Evolutionary conservation across 345 rosid genomes (phyloP).

Genomic region (Pugionium dolabratum): DNA sequence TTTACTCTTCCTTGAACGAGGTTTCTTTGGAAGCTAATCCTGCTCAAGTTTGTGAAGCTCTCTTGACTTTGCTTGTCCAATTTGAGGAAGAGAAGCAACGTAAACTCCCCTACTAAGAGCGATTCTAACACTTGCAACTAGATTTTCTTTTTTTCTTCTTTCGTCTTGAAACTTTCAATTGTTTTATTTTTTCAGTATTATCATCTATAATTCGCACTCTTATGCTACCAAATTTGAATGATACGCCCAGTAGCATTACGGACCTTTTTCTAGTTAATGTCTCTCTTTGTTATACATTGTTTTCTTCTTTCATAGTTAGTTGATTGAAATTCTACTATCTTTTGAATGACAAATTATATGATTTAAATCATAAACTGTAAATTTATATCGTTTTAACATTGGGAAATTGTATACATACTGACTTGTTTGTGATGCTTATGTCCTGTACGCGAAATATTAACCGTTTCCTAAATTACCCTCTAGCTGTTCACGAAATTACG

Average conservation of each 20-base stretch:
- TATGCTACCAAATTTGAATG: too few relatives aligned
- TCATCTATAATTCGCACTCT: too few relatives aligned
- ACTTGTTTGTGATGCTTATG: too few relatives aligned
- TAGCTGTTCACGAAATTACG: constrained; percentile 34
- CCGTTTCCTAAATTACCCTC: constrained; percentile 40
- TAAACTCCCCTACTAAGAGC: constrained; percentile 8
- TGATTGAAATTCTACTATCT: too few relatives aligned
- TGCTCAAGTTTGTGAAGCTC: constrained; percentile 89
- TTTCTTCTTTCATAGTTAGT: too few relatives aligned
- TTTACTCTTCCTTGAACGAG: constrained; percentile 79
- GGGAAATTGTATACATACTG: too few relatives aligned
- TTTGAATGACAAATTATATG: too few relatives aligned
- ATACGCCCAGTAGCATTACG: too few relatives aligned
- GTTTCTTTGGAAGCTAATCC: constrained; percentile 70
- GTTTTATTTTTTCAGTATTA: not conserved
- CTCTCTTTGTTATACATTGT: too few relatives aligned
- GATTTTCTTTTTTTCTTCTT: constrained; percentile 6
- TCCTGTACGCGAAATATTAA: not conserved
- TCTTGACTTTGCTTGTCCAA: constrained; percentile 79
- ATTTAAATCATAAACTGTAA: too few relatives aligned
- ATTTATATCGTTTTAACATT: too few relatives aligned
- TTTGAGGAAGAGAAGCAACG: constrained; percentile 55
- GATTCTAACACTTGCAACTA: constrained; percentile 3
- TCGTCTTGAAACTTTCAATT: constrained; percentile 1
- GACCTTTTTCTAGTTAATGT: too few relatives aligned